Percentiles rank a stretch among this genome's conserved stretches.
phyloP scores from a whole-genome alignment of 2,329 filamentous ascomycete genomes.

The Fusarium albidum region DNA sequence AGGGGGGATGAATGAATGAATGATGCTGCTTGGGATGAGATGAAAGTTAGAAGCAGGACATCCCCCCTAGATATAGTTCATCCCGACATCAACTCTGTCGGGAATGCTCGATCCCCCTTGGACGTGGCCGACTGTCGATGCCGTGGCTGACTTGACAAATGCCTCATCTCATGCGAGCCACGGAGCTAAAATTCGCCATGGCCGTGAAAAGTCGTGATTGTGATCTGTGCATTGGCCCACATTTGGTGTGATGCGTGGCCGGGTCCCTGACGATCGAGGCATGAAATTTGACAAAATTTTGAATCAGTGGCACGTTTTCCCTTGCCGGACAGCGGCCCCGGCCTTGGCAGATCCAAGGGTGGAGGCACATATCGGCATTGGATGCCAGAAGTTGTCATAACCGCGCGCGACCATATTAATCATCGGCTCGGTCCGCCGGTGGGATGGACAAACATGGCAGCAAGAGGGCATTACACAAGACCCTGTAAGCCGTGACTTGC shows the following conservation, averaged over 20 bases:
- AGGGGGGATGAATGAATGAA: background rate
- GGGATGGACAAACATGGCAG: background rate
- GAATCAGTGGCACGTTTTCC: too few species aligned
- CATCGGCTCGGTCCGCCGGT: background rate
- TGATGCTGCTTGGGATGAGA: background rate
- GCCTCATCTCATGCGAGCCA: too few species aligned
- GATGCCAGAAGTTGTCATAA: background rate
- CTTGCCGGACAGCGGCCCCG: background rate
- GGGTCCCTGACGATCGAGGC: too few species aligned
- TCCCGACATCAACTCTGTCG: background rate
- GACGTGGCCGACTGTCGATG: too few species aligned
- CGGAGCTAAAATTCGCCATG: too few species aligned
- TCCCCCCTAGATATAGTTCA: background rate
- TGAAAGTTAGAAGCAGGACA: background rate
- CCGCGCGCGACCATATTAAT: conserved; percentile 4
- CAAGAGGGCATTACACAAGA: too few species aligned
- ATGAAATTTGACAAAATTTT: too few species aligned
- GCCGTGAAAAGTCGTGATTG: too few species aligned
- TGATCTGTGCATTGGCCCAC: too few species aligned
- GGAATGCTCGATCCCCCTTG: background rate
- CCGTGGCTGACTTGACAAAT: too few species aligned
- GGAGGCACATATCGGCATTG: background rate
- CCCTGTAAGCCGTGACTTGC: too few species aligned
- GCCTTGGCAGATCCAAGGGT: background rate
- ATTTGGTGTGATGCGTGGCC: too few species aligned